Conservation (phyloP, 345 rosid species). For the Eucalyptus pauciflora region DNA sequence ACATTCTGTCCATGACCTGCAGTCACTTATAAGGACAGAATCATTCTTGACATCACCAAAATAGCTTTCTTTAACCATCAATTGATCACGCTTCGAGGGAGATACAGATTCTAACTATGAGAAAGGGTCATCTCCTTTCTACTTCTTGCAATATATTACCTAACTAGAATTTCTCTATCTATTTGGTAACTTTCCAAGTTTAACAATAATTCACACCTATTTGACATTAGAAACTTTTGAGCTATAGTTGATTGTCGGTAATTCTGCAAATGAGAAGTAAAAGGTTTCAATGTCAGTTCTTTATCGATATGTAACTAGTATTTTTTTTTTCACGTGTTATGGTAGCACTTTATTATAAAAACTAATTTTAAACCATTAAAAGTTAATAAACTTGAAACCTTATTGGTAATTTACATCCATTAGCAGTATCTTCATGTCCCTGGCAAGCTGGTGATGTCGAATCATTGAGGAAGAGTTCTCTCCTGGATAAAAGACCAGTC, state of each 20-base stretch:
- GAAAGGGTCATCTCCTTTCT: background rate
- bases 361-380: background rate
- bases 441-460: background rate
- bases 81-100: background rate
- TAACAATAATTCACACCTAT: background rate
- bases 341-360: background rate
- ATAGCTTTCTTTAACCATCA: background rate
- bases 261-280: background rate
- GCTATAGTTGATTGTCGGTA: background rate
- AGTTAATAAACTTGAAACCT: background rate
- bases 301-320: background rate
- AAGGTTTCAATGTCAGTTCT: background rate
- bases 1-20: background rate
- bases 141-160: background rate
- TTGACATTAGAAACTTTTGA: background rate
- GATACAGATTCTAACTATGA: background rate
- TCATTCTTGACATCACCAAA: background rate
- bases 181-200: background rate
- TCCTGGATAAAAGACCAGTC: too few relatives aligned
- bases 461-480: background rate
- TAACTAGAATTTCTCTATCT: background rate
- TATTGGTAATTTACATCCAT: background rate
- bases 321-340: background rate
- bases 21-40: background rate
- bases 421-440: background rate